Base-by-base conservation (phyloP, 768 basidiomycete genomes). In the Termitomyces sp. region DNA sequence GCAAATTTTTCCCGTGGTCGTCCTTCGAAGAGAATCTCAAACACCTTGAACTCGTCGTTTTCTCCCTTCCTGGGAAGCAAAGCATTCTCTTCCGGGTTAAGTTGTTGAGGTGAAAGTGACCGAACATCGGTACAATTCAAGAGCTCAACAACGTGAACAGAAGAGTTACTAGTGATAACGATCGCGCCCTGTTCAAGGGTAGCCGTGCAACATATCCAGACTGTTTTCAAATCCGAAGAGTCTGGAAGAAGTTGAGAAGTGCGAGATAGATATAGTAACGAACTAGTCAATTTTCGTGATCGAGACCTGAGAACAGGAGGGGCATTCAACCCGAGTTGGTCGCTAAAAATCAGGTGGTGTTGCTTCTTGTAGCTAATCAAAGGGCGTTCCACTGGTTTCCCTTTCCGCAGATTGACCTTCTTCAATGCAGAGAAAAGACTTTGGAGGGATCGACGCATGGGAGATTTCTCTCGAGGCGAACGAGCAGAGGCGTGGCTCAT, bases 381-480 rank as follows among this genome's bases (percentile, higher is more conserved):
- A 45, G 56, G 54, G 10, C 48, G 57, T 32, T 58, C 63, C 10
- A 62, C 64, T 22, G 63, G 56, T 47, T 63, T 64, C 6, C 60
- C 62, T 56, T 69, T 73, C 30, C 65, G 58, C 44, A 64, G 58
- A 18, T 63, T 65, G 4, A 65, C 72, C 68, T 82, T 86, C 70
- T 78, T 85, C 72, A 88, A 77, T 4, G 82, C 81, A 6, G 84
- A 80, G 45, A 89, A 71, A 32, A 88, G 66, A 62, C 83, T 88
- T 42, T 81, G 78, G 60, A 89, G 71, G 18, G 86, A 88, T 66
- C 81, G 82, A 24, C 85, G 80, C 51, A 89, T 71, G 2, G 84
- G 82, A 5, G 83, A 86, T 65, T 79, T 84, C 58, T 76, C 78
- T 62, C 72, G 69, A 14, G 64, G 45, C 8, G 46, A 56, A 30